A percentile compares a stretch with the other conserved stretches of the same genome.
phyloP scores from a whole-genome alignment of 1,284 basidiomycete genomes.

The Cutaneotrichosporon dermatis region DNA sequence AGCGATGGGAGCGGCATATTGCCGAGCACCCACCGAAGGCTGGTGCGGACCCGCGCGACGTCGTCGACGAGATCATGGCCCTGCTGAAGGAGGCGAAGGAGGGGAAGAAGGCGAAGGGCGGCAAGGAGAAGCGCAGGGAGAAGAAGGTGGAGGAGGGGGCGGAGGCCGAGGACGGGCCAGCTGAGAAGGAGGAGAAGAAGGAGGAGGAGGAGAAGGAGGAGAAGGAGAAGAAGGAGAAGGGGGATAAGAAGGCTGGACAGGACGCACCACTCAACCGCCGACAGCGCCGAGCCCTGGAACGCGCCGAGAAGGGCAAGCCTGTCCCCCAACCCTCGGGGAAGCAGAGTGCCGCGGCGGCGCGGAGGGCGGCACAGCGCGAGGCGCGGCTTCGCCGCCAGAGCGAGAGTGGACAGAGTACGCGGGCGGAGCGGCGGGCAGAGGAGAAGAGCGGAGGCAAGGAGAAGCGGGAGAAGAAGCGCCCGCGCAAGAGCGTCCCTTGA shows the following conservation, averaged over 20 bases:
- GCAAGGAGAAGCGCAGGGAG: slow-evolving; percentile 1
- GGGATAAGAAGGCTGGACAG: not conserved
- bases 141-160: slow-evolving; percentile 4
- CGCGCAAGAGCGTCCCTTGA: not conserved
- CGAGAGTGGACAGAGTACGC: slow-evolving; percentile 1
- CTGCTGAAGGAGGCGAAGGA: slow-evolving; percentile 7
- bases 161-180: slow-evolving; percentile 1
- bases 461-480: slow-evolving; percentile 7
- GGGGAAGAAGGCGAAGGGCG: slow-evolving; percentile 1
- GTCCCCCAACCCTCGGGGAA: not conserved
- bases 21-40: slow-evolving; percentile 9
- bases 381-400: slow-evolving; percentile 6
- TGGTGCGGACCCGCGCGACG: slow-evolving; percentile 27
- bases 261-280: slow-evolving; percentile 13
- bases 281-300: slow-evolving; percentile 11
- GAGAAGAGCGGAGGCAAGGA: not conserved
- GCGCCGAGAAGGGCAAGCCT: slow-evolving; percentile 12
- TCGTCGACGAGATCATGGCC: slow-evolving; percentile 29
- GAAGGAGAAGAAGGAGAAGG: not conserved
- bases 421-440: slow-evolving; percentile 6
- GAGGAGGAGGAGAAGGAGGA: not conserved
- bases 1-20: slow-evolving; percentile 26
- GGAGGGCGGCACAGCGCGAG: slow-evolving; percentile 10
- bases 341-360: slow-evolving; percentile 6
- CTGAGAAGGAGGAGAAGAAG: not conserved